These are phyloP conservation scores for Solanum neorickii DNA, from an alignment of 257 asterid genomes.

Conservation along the genomic window DNA sequence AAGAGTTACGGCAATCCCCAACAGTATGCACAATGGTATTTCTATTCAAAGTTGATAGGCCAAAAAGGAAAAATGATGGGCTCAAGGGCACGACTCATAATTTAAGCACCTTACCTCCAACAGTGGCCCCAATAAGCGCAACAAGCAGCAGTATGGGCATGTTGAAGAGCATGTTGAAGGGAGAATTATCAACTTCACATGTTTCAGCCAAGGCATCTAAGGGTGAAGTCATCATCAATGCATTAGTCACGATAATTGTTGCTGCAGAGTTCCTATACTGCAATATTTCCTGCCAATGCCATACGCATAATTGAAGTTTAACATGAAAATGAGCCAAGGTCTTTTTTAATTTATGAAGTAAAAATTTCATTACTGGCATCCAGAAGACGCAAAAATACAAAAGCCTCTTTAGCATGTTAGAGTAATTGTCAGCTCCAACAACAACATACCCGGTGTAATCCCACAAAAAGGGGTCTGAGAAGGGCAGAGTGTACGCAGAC, in stretches of 20 bases:
- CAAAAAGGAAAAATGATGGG: background rate
- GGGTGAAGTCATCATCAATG: constrained; percentile 48
- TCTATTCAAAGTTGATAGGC: background rate
- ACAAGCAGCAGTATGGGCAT: constrained; percentile 87
- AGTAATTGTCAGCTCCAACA: background rate
- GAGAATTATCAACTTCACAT: constrained; percentile 55
- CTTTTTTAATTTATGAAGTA: background rate
- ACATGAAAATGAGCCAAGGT: background rate
- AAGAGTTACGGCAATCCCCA: background rate
- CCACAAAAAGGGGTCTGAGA: background rate
- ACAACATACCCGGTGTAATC: background rate
- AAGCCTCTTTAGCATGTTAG: background rate
- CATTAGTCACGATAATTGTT: constrained; percentile 36
- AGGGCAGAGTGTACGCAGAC: background rate
- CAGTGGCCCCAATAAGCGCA: constrained; percentile 89
- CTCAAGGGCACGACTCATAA: background rate
- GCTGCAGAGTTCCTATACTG: constrained; percentile 21
- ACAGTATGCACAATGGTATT: background rate
- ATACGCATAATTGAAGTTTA: background rate
- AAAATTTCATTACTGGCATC: background rate
- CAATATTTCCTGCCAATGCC: constrained; percentile 45
- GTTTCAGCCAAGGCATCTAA: constrained; percentile 81
- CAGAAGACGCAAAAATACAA: background rate
- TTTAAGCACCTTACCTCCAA: constrained; percentile 56
- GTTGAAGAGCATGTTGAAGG: constrained; percentile 9